Evolutionary conservation across 1,284 basidiomycete species (phyloP), one percentile per base, ranked within the genome.

Genomic region (Apiotrichum brassicae): DNA sequence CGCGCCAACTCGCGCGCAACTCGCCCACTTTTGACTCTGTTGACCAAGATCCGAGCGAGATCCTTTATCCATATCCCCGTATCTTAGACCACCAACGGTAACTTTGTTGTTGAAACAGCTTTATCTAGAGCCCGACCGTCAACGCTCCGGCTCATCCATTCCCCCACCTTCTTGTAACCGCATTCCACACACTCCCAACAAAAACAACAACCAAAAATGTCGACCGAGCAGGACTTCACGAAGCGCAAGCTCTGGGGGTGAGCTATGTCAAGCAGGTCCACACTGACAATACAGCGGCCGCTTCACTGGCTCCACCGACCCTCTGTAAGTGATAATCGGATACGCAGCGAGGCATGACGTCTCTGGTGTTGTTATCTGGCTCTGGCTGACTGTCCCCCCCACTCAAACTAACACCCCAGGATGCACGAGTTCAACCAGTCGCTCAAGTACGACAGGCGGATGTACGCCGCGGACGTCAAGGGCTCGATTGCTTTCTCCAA

Each of bases 371-470:
- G n/a, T n/a, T n/a, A n/a, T n/a, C n/a, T n/a, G n/a, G n/a, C n/a
- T n/a, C n/a, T n/a, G n/a, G n/a, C n/a, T n/a, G n/a, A n/a, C n/a
- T n/a, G n/a, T n/a, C n/a, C n/a, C n/a, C n/a, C n/a, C n/a, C n/a
- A n/a, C n/a, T n/a, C 28, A 8, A 9, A 30, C 28, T 30, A 30
- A 30, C 28, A 14, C n/a, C 37, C 23, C 49, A 91, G 89, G 36
- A 95, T 95, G 91, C 88, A 92, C 72, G 85, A 83, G 40, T 95
- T 93, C 77, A 95, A 94, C 70, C 88, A 94, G 71, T 97, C 92
- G 33, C 78, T 98, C 62, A 85, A 82, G 61, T 98, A 97, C 73
- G 94, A 97, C 74, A 82, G 87, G 71, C 82, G 89, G 46, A 95
- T 97, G 91, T 83, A 91, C 70, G 80, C 82, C 2, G 91, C 84